Conservation (phyloP, 495 filamentous ascomycete genomes). For the Astrothelium macrocarpum region DNA sequence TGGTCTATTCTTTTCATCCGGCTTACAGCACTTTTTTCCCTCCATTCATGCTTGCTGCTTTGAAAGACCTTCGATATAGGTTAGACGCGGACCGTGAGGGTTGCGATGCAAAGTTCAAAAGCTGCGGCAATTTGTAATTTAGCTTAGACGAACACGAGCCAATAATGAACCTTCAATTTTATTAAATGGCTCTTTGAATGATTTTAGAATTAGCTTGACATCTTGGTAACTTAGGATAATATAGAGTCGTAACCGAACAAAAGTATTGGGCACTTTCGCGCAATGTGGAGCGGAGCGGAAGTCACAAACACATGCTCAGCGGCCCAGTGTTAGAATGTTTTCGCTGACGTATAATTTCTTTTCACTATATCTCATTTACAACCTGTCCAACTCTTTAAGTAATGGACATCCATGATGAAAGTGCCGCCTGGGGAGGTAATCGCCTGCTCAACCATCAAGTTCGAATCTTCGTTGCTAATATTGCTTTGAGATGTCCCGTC, state of each 20-base stretch:
- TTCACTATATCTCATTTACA: background rate
- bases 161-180: background rate
- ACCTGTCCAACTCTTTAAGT: background rate
- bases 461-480: background rate
- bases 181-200: background rate
- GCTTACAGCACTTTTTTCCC: background rate
- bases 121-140: constrained; percentile 4
- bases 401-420: background rate
- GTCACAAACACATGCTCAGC: too few relatives aligned
- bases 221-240: background rate
- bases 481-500: background rate
- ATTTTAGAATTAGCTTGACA: background rate
- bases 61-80: background rate
- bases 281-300: background rate
- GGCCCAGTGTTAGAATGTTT: background rate
- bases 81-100: background rate
- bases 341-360: background rate
- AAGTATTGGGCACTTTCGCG: too few relatives aligned
- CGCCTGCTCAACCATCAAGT: background rate
- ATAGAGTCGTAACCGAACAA: too few relatives aligned
- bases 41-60: background rate
- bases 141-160: background rate
- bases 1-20: background rate
- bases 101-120: background rate
- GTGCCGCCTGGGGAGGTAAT: constrained; percentile 2